These are phyloP conservation scores for Globisporangium yorkense DNA, from an alignment of 352 stramenopile species.

Conservation along the genomic window DNA sequence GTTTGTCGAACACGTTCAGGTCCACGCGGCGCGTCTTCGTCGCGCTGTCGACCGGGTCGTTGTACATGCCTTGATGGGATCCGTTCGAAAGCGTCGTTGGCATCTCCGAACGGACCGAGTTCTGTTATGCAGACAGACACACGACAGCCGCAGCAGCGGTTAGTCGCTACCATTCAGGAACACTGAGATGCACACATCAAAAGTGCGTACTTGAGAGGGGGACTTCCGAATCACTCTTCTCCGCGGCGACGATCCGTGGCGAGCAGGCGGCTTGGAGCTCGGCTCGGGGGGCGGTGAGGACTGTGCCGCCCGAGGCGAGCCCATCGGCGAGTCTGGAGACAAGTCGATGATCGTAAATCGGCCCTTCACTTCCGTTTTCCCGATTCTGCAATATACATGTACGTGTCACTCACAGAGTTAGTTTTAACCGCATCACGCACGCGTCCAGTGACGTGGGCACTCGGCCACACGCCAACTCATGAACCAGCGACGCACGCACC, in stretches of 20 bases:
- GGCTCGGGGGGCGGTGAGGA: constrained; percentile 4
- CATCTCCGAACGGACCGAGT: constrained; percentile 13
- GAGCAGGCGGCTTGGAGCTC: constrained; percentile 14
- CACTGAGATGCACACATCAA: neutral
- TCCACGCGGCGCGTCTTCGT: constrained; percentile 27
- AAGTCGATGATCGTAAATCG: constrained; percentile 82
- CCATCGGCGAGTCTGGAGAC: constrained; percentile 49
- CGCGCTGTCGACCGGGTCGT: constrained; percentile 10
- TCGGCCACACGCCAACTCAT: neutral
- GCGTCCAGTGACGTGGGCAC: no score
- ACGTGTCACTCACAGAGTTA: no score
- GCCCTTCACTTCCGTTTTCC: constrained; percentile 65
- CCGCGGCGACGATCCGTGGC: constrained; percentile 19
- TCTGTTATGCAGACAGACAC: constrained; percentile 8
- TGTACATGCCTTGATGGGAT: constrained; percentile 5
- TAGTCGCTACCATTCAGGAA: neutral
- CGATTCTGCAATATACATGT: constrained; percentile 24
- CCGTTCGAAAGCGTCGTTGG: constrained; percentile 8
- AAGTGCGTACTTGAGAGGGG: constrained; percentile 1
- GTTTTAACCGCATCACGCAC: no score
- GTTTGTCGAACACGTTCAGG: constrained; percentile 52
- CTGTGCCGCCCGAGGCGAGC: constrained; percentile 10
- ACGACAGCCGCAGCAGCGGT: neutral
- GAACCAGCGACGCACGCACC: neutral
- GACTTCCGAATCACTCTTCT: constrained; percentile 8